Evolutionary conservation across 78 protist genomes (phyloP), one percentile per base, ranked within the genome.

Genomic region (Bodo saltans): DNA sequence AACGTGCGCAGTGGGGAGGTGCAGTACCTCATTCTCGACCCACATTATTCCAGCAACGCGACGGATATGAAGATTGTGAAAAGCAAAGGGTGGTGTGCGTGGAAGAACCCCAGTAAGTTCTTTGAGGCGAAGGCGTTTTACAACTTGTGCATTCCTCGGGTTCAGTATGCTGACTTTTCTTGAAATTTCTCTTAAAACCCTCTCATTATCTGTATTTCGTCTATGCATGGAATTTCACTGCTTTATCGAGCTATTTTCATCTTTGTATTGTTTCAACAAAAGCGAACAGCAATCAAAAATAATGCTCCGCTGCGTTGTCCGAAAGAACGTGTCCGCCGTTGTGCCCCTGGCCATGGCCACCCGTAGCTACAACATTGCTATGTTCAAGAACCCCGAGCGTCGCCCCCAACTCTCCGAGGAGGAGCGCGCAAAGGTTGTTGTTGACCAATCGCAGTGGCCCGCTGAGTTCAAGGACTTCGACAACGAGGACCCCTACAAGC

Each of bases 1-100:
- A 68, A 89, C 81, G 83, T 52, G 30, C 52, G 68, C 39, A 89
- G 89, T 12, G 90, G 91, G 11, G 91, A 84, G 26, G 30, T 84
- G 32, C 68, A 87, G 23, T 93, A 82, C 42, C 90, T 93, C 25
- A 93, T 93, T 40, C 81, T 93, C 4, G 96, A 93, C 83, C 96
- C 96, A 3, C 96, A 93, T 67, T 93, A 91, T 68, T 70, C 85
- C 0, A 94, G 95, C 30, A 70, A 71, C 17, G 92, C 85, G 37
- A 39, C 71, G 29, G 79, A 72, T 26, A 42, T 12, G 42, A 68
- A 23, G 30, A n/a, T 23, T 34, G 76, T 89, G 41, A 42, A 17
- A 28, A 1, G 30, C 28, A 78, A 75, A 21, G 76, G 75, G 34
- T 87, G 90, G 87, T 78, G 75, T 32, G 73, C 30, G 1, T 89